Evolutionary conservation across 2,329 filamentous ascomycete species (phyloP).

Genomic region (Mycocentrospora acerina): DNA sequence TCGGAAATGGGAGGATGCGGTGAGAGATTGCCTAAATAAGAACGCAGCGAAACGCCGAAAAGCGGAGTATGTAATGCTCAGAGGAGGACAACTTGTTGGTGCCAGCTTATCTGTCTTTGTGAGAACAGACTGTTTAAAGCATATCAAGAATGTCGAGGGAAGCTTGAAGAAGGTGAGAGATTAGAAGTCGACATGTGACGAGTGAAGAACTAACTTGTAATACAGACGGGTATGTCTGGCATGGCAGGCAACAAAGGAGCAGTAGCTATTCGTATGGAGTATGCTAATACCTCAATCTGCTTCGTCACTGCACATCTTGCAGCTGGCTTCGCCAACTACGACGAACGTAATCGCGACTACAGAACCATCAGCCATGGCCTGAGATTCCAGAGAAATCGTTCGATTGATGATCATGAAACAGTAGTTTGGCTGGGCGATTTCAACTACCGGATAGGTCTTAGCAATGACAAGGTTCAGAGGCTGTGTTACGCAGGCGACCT

Average conservation of each 20-base stretch:
- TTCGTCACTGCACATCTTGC: constrained; percentile 96
- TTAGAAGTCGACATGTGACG: neutral
- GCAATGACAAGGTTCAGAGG: constrained; percentile 73
- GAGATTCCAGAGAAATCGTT: constrained; percentile 84
- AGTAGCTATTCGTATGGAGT: constrained; percentile 93
- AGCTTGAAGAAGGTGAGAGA: constrained; percentile 76
- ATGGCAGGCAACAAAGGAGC: constrained; percentile 98
- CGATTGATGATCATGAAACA: constrained; percentile 88
- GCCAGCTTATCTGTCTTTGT: constrained; percentile 92
- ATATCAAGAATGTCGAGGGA: constrained; percentile 96
- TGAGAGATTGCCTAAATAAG: constrained; percentile 74
- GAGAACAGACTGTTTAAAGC: constrained; percentile 70
- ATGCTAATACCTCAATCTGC: constrained; percentile 87
- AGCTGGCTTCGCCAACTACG: constrained; percentile 94
- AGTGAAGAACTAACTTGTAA: constrained; percentile 15
- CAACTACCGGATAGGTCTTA: constrained; percentile 92
- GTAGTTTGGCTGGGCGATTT: constrained; percentile 95
- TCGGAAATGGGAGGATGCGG: constrained; percentile 81
- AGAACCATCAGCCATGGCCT: constrained; percentile 83
- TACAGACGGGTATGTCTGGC: constrained; percentile 81
- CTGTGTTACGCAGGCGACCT: constrained; percentile 73
- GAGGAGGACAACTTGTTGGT: constrained; percentile 92
- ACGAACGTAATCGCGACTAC: constrained; percentile 93
- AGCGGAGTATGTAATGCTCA: constrained; percentile 82
- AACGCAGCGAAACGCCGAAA: constrained; percentile 65